These are phyloP conservation scores for Aspergillus funiculosus DNA, from an alignment of 495 filamentous ascomycete genomes.

Conservation along the genomic window DNA sequence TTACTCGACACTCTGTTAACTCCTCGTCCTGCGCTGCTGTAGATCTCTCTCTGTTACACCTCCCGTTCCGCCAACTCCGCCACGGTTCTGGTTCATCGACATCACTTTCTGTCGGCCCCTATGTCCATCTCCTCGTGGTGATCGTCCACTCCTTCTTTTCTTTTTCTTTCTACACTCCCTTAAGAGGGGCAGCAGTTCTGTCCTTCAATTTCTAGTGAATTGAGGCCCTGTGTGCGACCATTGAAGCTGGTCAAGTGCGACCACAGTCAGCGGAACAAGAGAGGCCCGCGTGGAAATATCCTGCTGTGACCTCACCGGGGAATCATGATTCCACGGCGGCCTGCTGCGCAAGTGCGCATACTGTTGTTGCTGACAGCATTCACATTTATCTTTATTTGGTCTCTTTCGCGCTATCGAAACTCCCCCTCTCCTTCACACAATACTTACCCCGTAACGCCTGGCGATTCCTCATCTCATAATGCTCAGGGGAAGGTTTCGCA, in stretches of 20 bases:
- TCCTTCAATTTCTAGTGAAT: background rate
- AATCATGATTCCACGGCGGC: constrained; percentile 18
- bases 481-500: background rate
- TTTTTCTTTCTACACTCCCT: background rate
- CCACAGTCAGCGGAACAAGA: background rate
- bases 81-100: too few relatives aligned
- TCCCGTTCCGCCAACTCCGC: too few relatives aligned
- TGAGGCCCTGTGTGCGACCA: background rate
- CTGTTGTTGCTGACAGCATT: constrained; percentile 16
- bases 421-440: constrained; percentile 1
- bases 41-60: too few relatives aligned
- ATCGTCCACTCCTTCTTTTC: background rate
- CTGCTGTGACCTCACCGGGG: background rate
- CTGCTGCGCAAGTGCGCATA: constrained; percentile 16
- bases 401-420: constrained; percentile 9
- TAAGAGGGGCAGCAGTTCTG: background rate
- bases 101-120: too few relatives aligned
- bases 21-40: too few relatives aligned
- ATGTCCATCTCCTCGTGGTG: too few relatives aligned
- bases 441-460: background rate
- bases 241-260: background rate
- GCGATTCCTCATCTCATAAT: too few relatives aligned
- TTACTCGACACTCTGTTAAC: too few relatives aligned
- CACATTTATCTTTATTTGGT: constrained; percentile 13
- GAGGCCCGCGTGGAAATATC: background rate